A percentile compares a stretch with the other conserved stretches of the same genome.
Conservation (phyloP, 1,139 yeast genomes). For the Hyphopichia wangnamkhiaoensis region DNA sequence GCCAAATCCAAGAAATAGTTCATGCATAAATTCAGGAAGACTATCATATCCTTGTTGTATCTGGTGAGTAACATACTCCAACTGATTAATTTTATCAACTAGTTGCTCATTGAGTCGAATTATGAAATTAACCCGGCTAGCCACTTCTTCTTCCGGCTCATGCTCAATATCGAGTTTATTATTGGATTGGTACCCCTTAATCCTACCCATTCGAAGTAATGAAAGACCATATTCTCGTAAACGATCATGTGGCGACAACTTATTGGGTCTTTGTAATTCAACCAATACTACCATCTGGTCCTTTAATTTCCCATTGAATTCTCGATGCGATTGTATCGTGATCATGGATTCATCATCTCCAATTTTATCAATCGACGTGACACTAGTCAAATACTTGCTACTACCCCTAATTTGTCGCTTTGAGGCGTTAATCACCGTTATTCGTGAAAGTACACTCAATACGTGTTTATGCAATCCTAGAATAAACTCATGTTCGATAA, state of each 20-base stretch:
- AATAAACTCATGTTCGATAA: too few species aligned
- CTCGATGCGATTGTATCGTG: too few species aligned
- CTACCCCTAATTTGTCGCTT: slow-evolving; percentile 1
- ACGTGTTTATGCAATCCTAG: background rate
- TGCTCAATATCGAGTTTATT: background rate
- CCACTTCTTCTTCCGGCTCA: background rate
- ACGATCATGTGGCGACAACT: slow-evolving; percentile 22
- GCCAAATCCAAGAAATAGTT: slow-evolving; percentile 35
- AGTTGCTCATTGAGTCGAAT: background rate
- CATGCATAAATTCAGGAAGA: slow-evolving; percentile 37
- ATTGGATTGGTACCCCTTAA: background rate
- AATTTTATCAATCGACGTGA: background rate
- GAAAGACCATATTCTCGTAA: slow-evolving; percentile 28
- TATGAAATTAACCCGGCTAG: background rate
- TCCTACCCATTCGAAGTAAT: background rate
- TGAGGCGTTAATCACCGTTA: background rate
- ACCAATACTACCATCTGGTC: slow-evolving; percentile 15
- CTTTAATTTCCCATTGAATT: background rate
- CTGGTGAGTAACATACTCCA: background rate
- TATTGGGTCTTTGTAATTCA: slow-evolving; percentile 33
- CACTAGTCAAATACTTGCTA: background rate
- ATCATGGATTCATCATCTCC: background rate
- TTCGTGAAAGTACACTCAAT: background rate
- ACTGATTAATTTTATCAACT: background rate
- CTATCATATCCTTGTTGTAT: background rate